Evolutionary conservation across 768 basidiomycete species (phyloP), one percentile per base, ranked within the genome.

Genomic region (Podaxis rugospora): DNA sequence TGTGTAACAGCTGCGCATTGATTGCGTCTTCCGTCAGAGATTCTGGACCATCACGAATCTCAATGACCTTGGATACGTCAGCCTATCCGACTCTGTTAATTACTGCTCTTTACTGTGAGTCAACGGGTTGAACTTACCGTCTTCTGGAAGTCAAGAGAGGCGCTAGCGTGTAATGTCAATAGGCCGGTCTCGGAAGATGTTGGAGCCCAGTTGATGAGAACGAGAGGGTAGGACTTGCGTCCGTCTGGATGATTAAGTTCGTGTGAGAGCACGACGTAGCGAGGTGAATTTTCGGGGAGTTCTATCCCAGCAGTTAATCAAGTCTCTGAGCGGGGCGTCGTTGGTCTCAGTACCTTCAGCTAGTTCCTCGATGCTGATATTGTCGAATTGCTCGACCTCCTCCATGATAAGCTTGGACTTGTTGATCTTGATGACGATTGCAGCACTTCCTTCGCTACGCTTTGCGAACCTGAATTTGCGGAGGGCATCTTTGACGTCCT

Each of bases 191-290:
- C 93, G 66, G 86, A 88, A 6, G 86, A 80, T 2, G 76, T 80
- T 16, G 93, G 95, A 25, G 85, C 83, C 94, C 94, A 97, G 76
- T 95, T 95, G 71, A 97, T 76, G 51, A 96, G 79, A 11, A 92
- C 86, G 10, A 97, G 78, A 1, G 94, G 94, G 66, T 88, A 92
- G 1, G 92, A 94, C 62, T 80, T 90, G 51, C 95, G 80, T 2
- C 93, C 94, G 67, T 96, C 94, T 7, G 70, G 70, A 71, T 95
- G 92, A 55, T 80, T 79, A 37, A 94, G 82, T 68, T 91, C 90
- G 67, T 95, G 89, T 9, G 91, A 93, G 50, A 95, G 79, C 25
- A 95, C 72, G 51, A 96, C 87, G 71, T 91, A 95, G 66, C 95
- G 83, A 4, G 94, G 94, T 6, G 89, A 83, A 69, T 88, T 90